phyloP scores from a whole-genome alignment of 1,284 basidiomycete species.

The Porodaedalea pini region DNA sequence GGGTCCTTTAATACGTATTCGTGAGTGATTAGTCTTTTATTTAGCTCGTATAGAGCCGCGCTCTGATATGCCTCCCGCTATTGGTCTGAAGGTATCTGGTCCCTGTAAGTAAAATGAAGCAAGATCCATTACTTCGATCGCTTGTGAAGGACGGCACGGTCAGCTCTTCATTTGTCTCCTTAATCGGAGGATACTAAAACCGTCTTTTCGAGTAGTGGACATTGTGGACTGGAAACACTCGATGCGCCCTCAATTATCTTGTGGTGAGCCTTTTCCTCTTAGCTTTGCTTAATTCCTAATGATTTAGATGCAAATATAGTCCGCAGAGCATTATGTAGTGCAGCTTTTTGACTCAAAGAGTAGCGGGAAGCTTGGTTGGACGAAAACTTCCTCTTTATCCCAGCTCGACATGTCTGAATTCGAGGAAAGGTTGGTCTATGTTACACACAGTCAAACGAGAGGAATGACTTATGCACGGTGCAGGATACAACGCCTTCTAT shows the following conservation, averaged over 20 bases:
- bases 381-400: neutral
- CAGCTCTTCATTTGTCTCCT: neutral
- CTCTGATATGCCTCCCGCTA: neutral
- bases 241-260: slow-evolving; percentile 8
- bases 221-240: slow-evolving; percentile 5
- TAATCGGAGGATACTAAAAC: neutral
- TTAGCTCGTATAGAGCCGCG: too few species aligned
- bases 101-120: slow-evolving; percentile 4
- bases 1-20: slow-evolving; percentile 6
- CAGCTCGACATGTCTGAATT: slow-evolving; percentile 9
- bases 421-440: slow-evolving; percentile 11
- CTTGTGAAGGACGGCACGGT: slow-evolving; percentile 14
- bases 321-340: slow-evolving; percentile 2
- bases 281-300: neutral
- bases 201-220: slow-evolving; percentile 5
- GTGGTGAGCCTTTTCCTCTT: neutral
- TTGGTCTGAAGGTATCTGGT: neutral
- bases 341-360: neutral
- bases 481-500: slow-evolving; percentile 13
- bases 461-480: neutral
- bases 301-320: neutral
- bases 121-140: slow-evolving; percentile 11
- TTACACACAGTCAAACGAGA: neutral
- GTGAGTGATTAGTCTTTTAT: neutral
- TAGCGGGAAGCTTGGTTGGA: neutral